Conservation (phyloP, 768 basidiomycete genomes). For the Pleurotus cornucopiae region DNA sequence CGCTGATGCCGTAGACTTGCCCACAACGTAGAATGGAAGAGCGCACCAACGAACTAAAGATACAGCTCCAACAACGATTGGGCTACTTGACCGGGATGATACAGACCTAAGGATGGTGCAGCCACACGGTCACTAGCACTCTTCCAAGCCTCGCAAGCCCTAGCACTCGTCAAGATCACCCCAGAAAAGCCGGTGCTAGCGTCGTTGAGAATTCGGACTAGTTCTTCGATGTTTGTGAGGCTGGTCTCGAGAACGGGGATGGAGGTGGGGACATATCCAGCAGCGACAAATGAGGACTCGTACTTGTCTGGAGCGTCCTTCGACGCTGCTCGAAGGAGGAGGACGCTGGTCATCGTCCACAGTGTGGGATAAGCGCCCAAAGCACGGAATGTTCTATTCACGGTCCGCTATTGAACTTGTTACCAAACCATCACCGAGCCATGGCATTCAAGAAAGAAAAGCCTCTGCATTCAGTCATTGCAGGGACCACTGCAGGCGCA, state of each 20-base stretch:
- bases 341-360: conserved; percentile 23
- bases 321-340: conserved; percentile 41
- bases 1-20: conserved; percentile 53
- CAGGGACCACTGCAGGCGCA: conserved; percentile 89
- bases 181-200: conserved; percentile 38
- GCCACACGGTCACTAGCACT: conserved; percentile 26
- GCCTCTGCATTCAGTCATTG: conserved; percentile 80
- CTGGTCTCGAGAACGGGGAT: conserved; percentile 71
- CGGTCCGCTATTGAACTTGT: not conserved
- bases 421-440: not conserved
- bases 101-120: conserved; percentile 7
- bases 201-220: conserved; percentile 42
- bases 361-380: conserved; percentile 5
- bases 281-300: conserved; percentile 40
- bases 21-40: conserved; percentile 78
- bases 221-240: conserved; percentile 40
- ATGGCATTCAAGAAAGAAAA: conserved; percentile 70
- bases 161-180: conserved; percentile 75
- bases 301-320: conserved; percentile 52
- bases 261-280: conserved; percentile 52
- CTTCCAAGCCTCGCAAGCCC: conserved; percentile 73
- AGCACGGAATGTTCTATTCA: not conserved
- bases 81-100: not conserved
- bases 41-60: conserved; percentile 42
- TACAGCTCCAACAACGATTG: conserved; percentile 3